Evolutionary conservation across 2,329 filamentous ascomycete genomes (phyloP), one percentile per base, ranked within the genome.

Genomic region (Phialemoniopsis sp.): DNA sequence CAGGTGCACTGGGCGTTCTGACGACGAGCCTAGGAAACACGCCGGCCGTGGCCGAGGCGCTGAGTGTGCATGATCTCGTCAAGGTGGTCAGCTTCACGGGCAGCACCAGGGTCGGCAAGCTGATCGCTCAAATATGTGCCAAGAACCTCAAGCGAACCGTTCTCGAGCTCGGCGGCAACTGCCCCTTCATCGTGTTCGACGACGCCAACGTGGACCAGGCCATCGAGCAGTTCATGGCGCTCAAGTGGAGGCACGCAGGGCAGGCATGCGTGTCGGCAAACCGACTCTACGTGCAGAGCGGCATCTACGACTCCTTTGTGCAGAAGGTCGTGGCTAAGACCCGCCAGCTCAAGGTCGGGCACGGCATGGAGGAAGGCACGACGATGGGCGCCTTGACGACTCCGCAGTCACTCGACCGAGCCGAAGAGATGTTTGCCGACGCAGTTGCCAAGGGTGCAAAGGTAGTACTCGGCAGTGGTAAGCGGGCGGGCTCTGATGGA

Each of bases 71-170:
- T 41, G 61, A 60, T 0, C 41, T 60, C 1, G 63, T 73, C 1
- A 67, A 66, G 37, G 89, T 89, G 57, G 70, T 91, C 40, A 85
- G 83, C 41, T 93, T 91, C 50, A 91, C 87, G 0, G 87, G 87
- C 14, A 81, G 78, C 50, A 87, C 86, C 0, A 62, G 67, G 0
- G 78, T 89, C 0, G 87, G 87, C 4, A 76, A 78, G 30, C 80
- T 85, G 46, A 72, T 89, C 31, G 78, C 81, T 2, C 63, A 70
- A 3, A 70, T 74, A 12, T 82, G 80, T 4, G 82, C 82, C 10
- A 74, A 76, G 50, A 68, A 78, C 51, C 66, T 87, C 40, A 88
- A 88, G 64, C 84, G 83, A 3, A 70, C 79, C 14, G 66, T 86
- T 3, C 74, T 88, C 56, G 85, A 89, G 57, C 68, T 88, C 0